These are phyloP conservation scores for Pleurotus pulmonarius DNA, from an alignment of 768 basidiomycete genomes.

Conservation along the genomic window DNA sequence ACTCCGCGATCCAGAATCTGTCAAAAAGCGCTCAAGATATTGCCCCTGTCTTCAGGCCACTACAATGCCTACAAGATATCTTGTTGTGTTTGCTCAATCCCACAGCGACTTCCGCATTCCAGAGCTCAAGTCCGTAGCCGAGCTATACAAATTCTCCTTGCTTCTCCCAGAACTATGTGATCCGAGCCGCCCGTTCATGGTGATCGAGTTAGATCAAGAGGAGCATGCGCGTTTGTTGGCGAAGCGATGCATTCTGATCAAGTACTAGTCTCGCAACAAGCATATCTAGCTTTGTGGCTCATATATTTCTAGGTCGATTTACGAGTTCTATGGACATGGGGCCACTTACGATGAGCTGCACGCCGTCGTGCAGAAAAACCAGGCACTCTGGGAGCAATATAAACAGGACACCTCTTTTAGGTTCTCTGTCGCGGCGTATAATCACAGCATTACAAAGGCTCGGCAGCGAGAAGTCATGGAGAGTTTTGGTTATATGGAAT, in stretches of 20 bases:
- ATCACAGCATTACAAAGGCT: slow-evolving; percentile 66
- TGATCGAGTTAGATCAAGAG: slow-evolving; percentile 64
- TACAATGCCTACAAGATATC: slow-evolving; percentile 32
- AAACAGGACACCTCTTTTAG: slow-evolving; percentile 72
- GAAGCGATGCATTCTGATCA: slow-evolving; percentile 76
- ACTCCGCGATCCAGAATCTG: no score
- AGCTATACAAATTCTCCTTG: slow-evolving; percentile 66
- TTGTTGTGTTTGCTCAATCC: slow-evolving; percentile 77
- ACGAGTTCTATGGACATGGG: slow-evolving; percentile 75
- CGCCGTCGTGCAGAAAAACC: slow-evolving; percentile 37
- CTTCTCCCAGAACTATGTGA: slow-evolving; percentile 48
- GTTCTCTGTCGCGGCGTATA: slow-evolving; percentile 71
- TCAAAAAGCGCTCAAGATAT: no score
- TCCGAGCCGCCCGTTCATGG: slow-evolving; percentile 67
- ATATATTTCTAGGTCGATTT: slow-evolving; percentile 53
- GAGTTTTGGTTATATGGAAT: slow-evolving; percentile 81
- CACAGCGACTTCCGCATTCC: slow-evolving; percentile 84
- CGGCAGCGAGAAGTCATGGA: slow-evolving; percentile 70
- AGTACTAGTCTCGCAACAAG: slow-evolving; percentile 36
- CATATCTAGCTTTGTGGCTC: background rate
- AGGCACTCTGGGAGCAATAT: slow-evolving; percentile 54
- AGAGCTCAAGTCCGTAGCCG: slow-evolving; percentile 73
- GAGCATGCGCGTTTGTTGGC: slow-evolving; percentile 74
- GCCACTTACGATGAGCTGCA: slow-evolving; percentile 70
- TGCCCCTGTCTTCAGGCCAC: background rate